Conservation (phyloP, 495 filamentous ascomycete species). For the Penicillium herquei region DNA sequence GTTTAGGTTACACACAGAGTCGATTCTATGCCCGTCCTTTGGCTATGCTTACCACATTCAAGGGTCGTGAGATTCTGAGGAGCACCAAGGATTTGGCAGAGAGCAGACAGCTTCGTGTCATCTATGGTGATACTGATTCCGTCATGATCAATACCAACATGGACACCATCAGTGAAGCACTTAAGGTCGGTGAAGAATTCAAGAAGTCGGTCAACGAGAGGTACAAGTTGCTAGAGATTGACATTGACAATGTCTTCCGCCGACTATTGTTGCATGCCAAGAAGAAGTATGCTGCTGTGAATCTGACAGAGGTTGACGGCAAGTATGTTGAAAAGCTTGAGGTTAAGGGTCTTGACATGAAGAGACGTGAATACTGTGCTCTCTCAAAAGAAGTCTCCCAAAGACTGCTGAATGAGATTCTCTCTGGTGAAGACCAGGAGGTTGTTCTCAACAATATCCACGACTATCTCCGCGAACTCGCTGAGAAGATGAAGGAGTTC, state of each 20-base stretch:
- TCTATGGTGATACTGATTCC: conserved; percentile 98
- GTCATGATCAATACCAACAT: conserved; percentile 99
- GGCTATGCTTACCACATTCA: conserved; percentile 93
- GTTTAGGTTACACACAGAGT: conserved; percentile 91
- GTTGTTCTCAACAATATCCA: conserved; percentile 85
- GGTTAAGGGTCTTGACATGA: conserved; percentile 98
- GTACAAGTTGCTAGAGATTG: conserved; percentile 89
- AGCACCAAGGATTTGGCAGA: conserved; percentile 95
- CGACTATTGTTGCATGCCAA: conserved; percentile 92
- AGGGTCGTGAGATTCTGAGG: conserved; percentile 94
- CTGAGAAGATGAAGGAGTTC: conserved; percentile 77
- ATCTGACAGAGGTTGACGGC: conserved; percentile 83
- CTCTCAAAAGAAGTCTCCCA: conserved; percentile 91
- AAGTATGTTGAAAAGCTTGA: conserved; percentile 93
- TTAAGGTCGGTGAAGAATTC: conserved; percentile 83
- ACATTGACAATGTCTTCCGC: conserved; percentile 97
- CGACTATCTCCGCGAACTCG: conserved; percentile 81
- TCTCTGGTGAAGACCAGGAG: conserved; percentile 91
- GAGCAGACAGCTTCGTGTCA: conserved; percentile 81
- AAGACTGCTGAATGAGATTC: conserved; percentile 78
- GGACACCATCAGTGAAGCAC: conserved; percentile 84
- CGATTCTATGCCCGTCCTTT: conserved; percentile 95
- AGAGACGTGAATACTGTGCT: conserved; percentile 90
- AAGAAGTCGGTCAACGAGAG: conserved; percentile 81
- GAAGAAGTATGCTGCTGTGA: conserved; percentile 99